Evolutionary conservation across 2,329 filamentous ascomycete species (phyloP).

Genomic region (Xylariales sp.): DNA sequence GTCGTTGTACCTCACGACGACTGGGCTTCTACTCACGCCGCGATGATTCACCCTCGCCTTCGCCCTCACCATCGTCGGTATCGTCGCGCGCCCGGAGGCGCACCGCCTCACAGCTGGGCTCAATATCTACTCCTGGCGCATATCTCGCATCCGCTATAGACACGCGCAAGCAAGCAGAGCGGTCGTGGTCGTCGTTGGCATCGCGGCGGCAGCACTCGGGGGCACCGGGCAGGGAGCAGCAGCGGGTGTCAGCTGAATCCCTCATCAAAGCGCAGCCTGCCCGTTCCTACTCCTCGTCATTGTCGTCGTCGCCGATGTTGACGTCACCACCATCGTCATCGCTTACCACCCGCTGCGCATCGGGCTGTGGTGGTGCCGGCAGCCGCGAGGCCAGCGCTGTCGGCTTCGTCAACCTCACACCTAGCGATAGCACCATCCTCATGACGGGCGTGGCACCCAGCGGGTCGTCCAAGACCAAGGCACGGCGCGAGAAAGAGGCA

Average conservation of each 20-base stretch:
- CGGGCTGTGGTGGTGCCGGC: conserved; percentile 18
- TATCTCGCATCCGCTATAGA: too few relatives aligned
- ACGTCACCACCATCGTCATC: not conserved
- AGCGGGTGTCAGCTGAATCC: too few relatives aligned
- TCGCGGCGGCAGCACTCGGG: conserved; percentile 7
- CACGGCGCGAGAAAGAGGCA: conserved; percentile 84
- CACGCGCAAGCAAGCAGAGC: conserved; percentile 33
- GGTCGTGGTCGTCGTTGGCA: conserved; percentile 28
- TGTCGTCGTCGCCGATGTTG: not conserved
- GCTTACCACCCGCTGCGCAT: conserved; percentile 5
- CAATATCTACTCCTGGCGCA: too few relatives aligned
- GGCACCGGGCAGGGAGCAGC: too few relatives aligned
- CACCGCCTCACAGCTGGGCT: too few relatives aligned
- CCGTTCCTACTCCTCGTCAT: too few relatives aligned
- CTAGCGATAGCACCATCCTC: conserved; percentile 71
- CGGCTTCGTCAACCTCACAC: conserved; percentile 88
- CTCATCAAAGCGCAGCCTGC: too few relatives aligned
- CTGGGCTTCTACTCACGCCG: too few relatives aligned
- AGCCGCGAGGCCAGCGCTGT: conserved; percentile 27
- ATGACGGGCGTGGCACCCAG: conserved; percentile 88
- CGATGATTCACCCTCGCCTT: too few relatives aligned
- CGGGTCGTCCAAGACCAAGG: conserved; percentile 90
- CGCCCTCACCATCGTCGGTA: too few relatives aligned
- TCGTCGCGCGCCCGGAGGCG: too few relatives aligned
- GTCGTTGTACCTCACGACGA: too few relatives aligned